Base-by-base conservation (phyloP, 345 rosid genomes). In the Salix koriyanagi region DNA sequence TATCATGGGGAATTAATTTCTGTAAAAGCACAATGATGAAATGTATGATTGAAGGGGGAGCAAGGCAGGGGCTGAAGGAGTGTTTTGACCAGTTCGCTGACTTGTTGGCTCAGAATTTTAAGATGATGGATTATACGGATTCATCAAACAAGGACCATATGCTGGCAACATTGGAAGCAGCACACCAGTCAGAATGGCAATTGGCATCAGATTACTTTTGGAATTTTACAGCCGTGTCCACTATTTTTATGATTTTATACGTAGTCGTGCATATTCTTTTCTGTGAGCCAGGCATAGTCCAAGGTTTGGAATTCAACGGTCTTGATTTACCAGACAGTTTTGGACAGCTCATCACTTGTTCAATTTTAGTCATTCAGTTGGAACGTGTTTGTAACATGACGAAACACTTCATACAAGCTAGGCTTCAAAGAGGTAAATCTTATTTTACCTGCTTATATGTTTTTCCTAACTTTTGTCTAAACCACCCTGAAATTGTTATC, bases 1-100 rank as follows among this genome's bases (percentile, higher is more conserved):
- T 92, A 77, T 91, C 97, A 19, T 95, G 97, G 99, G 91, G 85
- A 56, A 81, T 91, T 69, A 80, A 80, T 23, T 92, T 95, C 78
- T 84, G 58, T 75, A 95, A 89, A n/a, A 87, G 76, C 84, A 87
- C 91, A 56, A 80, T 91, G 84, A 90, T 95, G 94, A 91, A 82
- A 85, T 86, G 92, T 71, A 88, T 95, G 96, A 92, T 93, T 77
- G 94, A 90, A 89, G 91, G 91, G 67, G 99, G 97, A 65, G 94
- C 78, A 71, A 88, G 82, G 84, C 93, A 91, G 85, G 97, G 99
- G 32, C 72, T 95, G 61, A 89, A 82, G 75, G 94, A 90, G 65
- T 89, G 91, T 83, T 95, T 93, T 80, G 91, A 85, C n/a, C 85
- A 87, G 70, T 92, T 90, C 79, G 41, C 88, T 44, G 74, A 76